These are phyloP conservation scores for Suhomyces wounanorum DNA, from an alignment of 1,139 yeast species.

Conservation along the genomic window DNA sequence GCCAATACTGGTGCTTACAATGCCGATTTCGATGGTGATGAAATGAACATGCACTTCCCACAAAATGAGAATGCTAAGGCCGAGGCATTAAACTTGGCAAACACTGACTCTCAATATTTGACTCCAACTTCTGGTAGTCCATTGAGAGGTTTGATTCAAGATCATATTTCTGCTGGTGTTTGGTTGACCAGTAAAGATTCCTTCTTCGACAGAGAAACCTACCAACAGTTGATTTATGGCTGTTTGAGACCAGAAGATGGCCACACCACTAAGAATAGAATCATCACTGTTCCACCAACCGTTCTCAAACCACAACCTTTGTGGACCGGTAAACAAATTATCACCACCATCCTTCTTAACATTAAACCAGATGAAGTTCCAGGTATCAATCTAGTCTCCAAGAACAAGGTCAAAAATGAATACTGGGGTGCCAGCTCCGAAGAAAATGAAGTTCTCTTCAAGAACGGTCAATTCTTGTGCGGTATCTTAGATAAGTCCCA, in stretches of 20 bases:
- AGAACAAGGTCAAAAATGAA: constrained; percentile 88
- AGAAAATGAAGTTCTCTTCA: constrained; percentile 85
- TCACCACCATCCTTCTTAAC: constrained; percentile 84
- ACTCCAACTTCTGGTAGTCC: constrained; percentile 99
- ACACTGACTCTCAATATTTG: constrained; percentile 94
- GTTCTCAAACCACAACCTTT: constrained; percentile 80
- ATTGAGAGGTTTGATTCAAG: constrained; percentile 97
- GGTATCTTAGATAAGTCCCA: constrained; percentile 98
- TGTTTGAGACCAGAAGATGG: constrained; percentile 98
- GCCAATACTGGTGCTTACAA: constrained; percentile 99
- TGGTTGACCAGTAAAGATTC: constrained; percentile 94
- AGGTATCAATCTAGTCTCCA: constrained; percentile 81
- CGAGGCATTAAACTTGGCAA: constrained; percentile 92
- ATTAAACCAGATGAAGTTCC: constrained; percentile 86
- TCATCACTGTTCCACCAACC: constrained; percentile 88
- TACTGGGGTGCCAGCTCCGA: constrained; percentile 88
- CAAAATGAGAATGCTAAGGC: constrained; percentile 98
- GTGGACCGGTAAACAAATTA: constrained; percentile 99
- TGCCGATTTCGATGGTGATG: constrained; percentile 99
- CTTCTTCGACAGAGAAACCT: constrained; percentile 85
- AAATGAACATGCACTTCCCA: constrained; percentile 99
- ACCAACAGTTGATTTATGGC: constrained; percentile 92
- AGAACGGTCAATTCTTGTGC: constrained; percentile 81
- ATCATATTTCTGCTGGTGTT: constrained; percentile 98
- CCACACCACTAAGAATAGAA: constrained; percentile 74